Conservation (phyloP, 192 early-diverging fungal species). For the Coemansia sp. region DNA sequence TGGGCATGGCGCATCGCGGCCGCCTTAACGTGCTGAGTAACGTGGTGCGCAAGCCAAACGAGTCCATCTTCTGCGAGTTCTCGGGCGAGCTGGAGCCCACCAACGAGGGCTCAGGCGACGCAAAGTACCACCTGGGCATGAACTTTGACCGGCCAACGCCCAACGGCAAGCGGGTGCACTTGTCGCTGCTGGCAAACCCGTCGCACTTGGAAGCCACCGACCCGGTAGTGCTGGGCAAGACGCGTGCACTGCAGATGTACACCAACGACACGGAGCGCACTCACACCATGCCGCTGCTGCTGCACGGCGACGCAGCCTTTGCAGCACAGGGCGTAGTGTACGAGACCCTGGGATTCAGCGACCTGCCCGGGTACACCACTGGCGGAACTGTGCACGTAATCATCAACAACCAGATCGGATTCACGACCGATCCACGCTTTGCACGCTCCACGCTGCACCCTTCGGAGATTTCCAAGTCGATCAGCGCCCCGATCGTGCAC, state of each 20-base stretch:
- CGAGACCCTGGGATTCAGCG: slow-evolving; percentile 94
- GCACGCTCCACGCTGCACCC: slow-evolving; percentile 94
- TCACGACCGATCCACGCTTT: slow-evolving; percentile 97
- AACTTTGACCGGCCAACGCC: slow-evolving; percentile 96
- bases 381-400: slow-evolving; percentile 97
- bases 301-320: slow-evolving; percentile 99
- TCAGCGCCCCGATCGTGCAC: slow-evolving; percentile 96
- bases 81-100: slow-evolving; percentile 79
- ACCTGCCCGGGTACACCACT: slow-evolving; percentile 92
- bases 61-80: slow-evolving; percentile 99
- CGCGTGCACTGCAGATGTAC: slow-evolving; percentile 92
- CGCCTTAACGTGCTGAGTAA: slow-evolving; percentile 97
- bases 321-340: slow-evolving; percentile 97
- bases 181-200: slow-evolving; percentile 97
- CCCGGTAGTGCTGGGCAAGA: slow-evolving; percentile 98
- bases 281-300: slow-evolving; percentile 86
- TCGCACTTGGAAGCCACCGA: slow-evolving; percentile 98
- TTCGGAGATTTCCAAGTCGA: slow-evolving; percentile 95
- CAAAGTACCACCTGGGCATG: slow-evolving; percentile 91
- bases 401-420: slow-evolving; percentile 99
- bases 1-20: slow-evolving; percentile 99
- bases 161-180: slow-evolving; percentile 93
- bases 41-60: slow-evolving; percentile 98
- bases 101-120: slow-evolving; percentile 96
- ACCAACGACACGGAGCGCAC: slow-evolving; percentile 78